These are phyloP conservation scores for Penicillium cinerascens DNA, from an alignment of 495 filamentous ascomycete genomes.

Conservation along the genomic window DNA sequence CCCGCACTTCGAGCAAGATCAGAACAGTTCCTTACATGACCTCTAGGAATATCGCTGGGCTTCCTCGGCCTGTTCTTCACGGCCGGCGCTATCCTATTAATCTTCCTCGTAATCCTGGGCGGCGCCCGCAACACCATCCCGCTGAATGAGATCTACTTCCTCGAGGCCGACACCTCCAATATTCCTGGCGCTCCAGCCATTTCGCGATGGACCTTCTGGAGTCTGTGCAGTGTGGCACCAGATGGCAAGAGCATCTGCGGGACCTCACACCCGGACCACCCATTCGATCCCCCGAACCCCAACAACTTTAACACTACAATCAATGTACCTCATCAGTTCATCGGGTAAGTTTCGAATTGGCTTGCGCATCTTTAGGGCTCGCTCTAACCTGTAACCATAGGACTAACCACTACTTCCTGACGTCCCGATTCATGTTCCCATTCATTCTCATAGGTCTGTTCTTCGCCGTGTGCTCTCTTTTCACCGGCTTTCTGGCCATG, in stretches of 20 bases:
- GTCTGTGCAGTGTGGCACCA: slow-evolving; percentile 54
- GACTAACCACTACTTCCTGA: slow-evolving; percentile 59
- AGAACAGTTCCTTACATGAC: slow-evolving; percentile 2
- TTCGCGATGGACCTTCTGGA: slow-evolving; percentile 87
- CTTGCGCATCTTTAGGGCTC: not conserved
- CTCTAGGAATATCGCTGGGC: slow-evolving; percentile 46
- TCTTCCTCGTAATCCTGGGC: slow-evolving; percentile 76
- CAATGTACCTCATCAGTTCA: slow-evolving; percentile 54
- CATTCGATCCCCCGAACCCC: slow-evolving; percentile 57
- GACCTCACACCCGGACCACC: slow-evolving; percentile 51
- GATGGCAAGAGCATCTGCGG: slow-evolving; percentile 59
- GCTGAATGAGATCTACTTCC: slow-evolving; percentile 74
- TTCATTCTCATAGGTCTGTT: slow-evolving; percentile 67
- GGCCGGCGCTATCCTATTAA: slow-evolving; percentile 67
- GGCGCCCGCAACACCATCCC: slow-evolving; percentile 59
- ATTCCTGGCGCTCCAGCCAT: slow-evolving; percentile 62
- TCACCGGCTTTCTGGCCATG: slow-evolving; percentile 58
- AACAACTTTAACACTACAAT: slow-evolving; percentile 57
- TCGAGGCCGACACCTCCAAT: slow-evolving; percentile 66
- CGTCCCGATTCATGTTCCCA: slow-evolving; percentile 68
- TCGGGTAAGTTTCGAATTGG: slow-evolving; percentile 40
- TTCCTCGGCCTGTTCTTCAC: slow-evolving; percentile 71
- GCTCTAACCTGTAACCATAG: slow-evolving; percentile 26
- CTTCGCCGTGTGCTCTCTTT: slow-evolving; percentile 57
- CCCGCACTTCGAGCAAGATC: not conserved